Evolutionary conservation across 768 basidiomycete genomes (phyloP).

Genomic region (Mycena alexandri): DNA sequence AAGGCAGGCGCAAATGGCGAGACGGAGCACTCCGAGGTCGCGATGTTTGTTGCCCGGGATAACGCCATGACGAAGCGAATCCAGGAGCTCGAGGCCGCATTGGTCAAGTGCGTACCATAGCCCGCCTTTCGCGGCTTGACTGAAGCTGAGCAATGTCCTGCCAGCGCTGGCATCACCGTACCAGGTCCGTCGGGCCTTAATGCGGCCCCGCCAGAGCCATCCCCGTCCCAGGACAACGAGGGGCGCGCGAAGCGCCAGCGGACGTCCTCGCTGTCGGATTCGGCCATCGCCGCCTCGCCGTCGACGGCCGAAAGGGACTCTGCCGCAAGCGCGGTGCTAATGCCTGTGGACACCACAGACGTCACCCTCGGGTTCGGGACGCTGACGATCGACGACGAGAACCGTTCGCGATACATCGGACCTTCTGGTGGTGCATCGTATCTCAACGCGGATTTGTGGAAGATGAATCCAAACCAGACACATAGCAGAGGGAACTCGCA

Average conservation of each 20-base stretch:
- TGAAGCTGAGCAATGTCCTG: background rate
- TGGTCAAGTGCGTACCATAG: conserved; percentile 27
- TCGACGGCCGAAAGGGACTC: conserved; percentile 9
- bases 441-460: conserved; percentile 41
- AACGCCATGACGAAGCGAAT: conserved; percentile 43
- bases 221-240: conserved; percentile 24
- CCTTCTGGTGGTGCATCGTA: conserved; percentile 42
- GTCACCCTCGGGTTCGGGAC: conserved; percentile 42
- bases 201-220: background rate
- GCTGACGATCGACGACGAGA: conserved; percentile 42
- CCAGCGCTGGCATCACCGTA: conserved; percentile 29
- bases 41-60: conserved; percentile 43
- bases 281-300: background rate
- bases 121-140: background rate
- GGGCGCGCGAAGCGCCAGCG: conserved; percentile 35
- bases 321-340: background rate
- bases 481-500: conserved; percentile 18
- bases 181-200: conserved; percentile 10
- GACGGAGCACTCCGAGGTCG: conserved; percentile 37
- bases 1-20: conserved; percentile 22
- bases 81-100: conserved; percentile 42
- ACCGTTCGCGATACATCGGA: conserved; percentile 43
- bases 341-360: conserved; percentile 35
- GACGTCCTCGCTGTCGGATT: conserved; percentile 27
- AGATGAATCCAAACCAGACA: conserved; percentile 20